phyloP scores from a whole-genome alignment of 192 early-diverging fungal species.

The Podila epigama region DNA sequence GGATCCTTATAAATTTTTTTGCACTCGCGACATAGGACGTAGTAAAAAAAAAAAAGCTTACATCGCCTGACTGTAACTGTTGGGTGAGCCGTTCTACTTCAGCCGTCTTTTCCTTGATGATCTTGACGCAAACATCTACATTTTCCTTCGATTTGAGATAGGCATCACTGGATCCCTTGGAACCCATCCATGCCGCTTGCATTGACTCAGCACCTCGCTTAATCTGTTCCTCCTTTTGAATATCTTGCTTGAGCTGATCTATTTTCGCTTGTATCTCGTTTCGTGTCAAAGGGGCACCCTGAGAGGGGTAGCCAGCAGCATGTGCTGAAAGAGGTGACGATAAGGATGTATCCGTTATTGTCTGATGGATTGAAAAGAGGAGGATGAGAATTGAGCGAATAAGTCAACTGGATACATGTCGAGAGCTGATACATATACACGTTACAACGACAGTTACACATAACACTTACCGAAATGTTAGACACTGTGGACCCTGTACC shows the following conservation, averaged over 20 bases:
- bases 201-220: slow-evolving; percentile 47
- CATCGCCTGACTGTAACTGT: slow-evolving; percentile 10
- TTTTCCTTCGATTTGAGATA: slow-evolving; percentile 48
- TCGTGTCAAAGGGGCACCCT: slow-evolving; percentile 7
- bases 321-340: slow-evolving; percentile 2
- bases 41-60: neutral
- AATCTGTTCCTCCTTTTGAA: slow-evolving; percentile 45
- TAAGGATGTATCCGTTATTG: slow-evolving; percentile 15
- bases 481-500: slow-evolving; percentile 23
- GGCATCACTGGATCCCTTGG: slow-evolving; percentile 21
- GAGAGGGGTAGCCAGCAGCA: neutral
- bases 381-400: too few relatives aligned
- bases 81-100: slow-evolving; percentile 22
- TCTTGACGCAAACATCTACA: slow-evolving; percentile 28
- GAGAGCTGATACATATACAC: too few relatives aligned
- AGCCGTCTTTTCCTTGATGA: slow-evolving; percentile 33
- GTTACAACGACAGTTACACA: too few relatives aligned
- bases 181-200: slow-evolving; percentile 43
- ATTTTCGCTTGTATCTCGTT: slow-evolving; percentile 20
- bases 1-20: neutral
- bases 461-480: slow-evolving; percentile 19
- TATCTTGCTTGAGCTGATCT: slow-evolving; percentile 30
- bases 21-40: neutral
- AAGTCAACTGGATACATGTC: too few relatives aligned
- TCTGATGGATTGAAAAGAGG: neutral